phyloP scores from a whole-genome alignment of 1,139 yeast genomes.

The Kodamaea ohmeri region DNA sequence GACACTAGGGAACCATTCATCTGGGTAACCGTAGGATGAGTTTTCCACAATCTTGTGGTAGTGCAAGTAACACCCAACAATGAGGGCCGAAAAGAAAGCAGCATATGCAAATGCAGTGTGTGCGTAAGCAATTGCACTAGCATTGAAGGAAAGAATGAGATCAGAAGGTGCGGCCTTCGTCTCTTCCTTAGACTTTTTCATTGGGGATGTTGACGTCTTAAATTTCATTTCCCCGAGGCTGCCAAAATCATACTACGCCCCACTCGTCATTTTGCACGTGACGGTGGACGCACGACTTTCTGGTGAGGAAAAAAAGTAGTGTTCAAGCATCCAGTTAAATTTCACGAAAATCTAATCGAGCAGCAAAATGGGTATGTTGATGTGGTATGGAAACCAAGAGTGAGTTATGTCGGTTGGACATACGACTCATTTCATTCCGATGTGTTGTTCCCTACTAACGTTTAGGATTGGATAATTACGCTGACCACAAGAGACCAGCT shows the following conservation, averaged over 20 bases:
- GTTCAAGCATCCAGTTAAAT: slow-evolving; percentile 21
- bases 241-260: neutral
- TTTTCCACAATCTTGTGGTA: slow-evolving; percentile 85
- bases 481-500: slow-evolving; percentile 63
- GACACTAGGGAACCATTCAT: slow-evolving; percentile 98
- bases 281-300: slow-evolving; percentile 1
- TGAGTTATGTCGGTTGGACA: no score
- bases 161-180: slow-evolving; percentile 2
- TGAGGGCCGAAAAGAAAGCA: slow-evolving; percentile 74
- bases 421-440: neutral
- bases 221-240: slow-evolving; percentile 1
- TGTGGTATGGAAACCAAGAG: no score
- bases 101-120: slow-evolving; percentile 69
- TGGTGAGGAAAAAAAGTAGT: neutral
- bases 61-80: slow-evolving; percentile 71
- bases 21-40: slow-evolving; percentile 86
- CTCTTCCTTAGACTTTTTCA: slow-evolving; percentile 4
- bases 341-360: slow-evolving; percentile 19
- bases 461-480: slow-evolving; percentile 38
- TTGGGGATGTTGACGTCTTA: neutral
- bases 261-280: slow-evolving; percentile 1
- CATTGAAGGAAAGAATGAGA: slow-evolving; percentile 43
- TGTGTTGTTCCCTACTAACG: slow-evolving; percentile 9
- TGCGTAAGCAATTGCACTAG: slow-evolving; percentile 60
- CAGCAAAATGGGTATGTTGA: slow-evolving; percentile 22